Evolutionary conservation across 805 yeast species (phyloP).

Genomic region (Candida sonorensis): DNA sequence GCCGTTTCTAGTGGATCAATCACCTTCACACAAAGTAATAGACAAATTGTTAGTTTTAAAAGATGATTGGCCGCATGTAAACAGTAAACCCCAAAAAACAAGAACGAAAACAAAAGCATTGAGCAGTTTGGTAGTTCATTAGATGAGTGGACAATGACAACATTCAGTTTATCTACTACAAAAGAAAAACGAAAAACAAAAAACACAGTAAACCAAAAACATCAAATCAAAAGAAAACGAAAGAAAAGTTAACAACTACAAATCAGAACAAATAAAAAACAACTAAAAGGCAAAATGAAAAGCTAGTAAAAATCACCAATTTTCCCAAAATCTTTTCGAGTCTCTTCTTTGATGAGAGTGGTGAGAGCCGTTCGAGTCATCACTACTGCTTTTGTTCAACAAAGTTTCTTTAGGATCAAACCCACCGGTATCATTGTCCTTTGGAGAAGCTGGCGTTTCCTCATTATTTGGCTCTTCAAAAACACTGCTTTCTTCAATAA

Average conservation of each 20-base stretch:
- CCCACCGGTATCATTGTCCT: conserved; percentile 4
- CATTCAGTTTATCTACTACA: too few species aligned
- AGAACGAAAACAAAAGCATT: too few species aligned
- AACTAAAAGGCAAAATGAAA: conserved; percentile 1
- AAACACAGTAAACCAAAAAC: too few species aligned
- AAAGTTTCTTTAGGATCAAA: conserved; percentile 6
- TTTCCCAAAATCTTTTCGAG: conserved; percentile 20
- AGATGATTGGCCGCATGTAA: too few species aligned
- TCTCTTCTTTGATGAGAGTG: conserved; percentile 15
- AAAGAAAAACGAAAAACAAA: too few species aligned
- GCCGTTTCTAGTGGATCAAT: too few species aligned
- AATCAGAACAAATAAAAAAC: not conserved
- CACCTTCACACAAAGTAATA: too few species aligned
- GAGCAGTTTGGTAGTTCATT: too few species aligned
- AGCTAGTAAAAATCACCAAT: conserved; percentile 3
- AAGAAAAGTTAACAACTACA: not conserved
- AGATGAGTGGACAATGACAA: too few species aligned
- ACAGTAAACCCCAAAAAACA: too few species aligned
- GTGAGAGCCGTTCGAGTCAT: not conserved
- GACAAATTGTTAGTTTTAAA: too few species aligned
- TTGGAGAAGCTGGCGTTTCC: not conserved
- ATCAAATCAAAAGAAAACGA: not conserved
- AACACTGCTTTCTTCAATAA: conserved; percentile 56
- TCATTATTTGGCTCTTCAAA: conserved; percentile 27
- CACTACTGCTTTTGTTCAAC: conserved; percentile 1